Evolutionary conservation across 2,329 filamentous ascomycete genomes (phyloP), one percentile per base, ranked within the genome.

Genomic region (Talaromyces sp.): DNA sequence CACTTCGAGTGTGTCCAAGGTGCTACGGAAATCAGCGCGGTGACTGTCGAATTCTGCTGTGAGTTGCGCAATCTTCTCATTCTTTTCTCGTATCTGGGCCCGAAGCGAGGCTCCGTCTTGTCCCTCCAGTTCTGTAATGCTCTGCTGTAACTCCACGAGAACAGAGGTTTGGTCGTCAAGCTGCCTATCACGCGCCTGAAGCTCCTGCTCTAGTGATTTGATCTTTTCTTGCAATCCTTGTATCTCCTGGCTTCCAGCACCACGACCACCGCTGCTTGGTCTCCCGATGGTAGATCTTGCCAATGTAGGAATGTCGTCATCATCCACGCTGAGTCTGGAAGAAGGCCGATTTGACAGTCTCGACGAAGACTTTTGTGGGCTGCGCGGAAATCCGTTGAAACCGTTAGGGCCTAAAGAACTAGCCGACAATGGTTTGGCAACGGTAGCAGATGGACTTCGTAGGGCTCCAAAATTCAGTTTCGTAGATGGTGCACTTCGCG

Each of bases 1-100:
- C 77, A 97, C 84, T 73, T 99, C 94, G 53, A 99, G 80, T 0
- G 93, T 96, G 75, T 99, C 94, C 61, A 99, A 94, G 17, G 94
- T 99, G 72, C 90, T 96, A 64, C 94, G 82, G 75, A 99, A 99
- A 73, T 99, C 94, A 17, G 94, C 93, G 59, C 94, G 84, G 70
- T 99, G 93, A 9, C 88, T 85, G 69, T 99, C 94, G 67, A 99
- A 99, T 70, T 99, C 94, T 8, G 89, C 85, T 0, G 92, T 97
- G 65, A 99, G 82, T 80, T 93, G 87, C 25, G 88, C 86, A 64
- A 99, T 97, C 78, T 92, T 96, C 59, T 99, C 94, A 67, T 97
- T 97, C 81, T 96, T 97, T 75, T 99, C 94, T 22, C 90, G 84
- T 56, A 99, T 76, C 65, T 96, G 76, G n/a, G 87, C 84, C 56